A percentile compares a stretch with the other conserved stretches of the same genome.
phyloP scores from a whole-genome alignment of 1,284 basidiomycete genomes.

The Heterobasidion annosum region DNA sequence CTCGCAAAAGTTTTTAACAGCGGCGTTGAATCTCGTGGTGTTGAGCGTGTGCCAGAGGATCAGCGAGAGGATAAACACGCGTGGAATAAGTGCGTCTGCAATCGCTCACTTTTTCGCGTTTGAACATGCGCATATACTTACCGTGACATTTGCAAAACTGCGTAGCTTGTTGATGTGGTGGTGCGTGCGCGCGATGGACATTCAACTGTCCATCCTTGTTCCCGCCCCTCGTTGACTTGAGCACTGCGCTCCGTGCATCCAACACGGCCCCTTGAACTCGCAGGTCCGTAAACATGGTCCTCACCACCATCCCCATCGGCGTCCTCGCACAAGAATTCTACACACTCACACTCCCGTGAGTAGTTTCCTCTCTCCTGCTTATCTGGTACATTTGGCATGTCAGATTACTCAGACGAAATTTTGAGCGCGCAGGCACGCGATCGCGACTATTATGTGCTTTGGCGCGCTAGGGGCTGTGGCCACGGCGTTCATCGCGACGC shows the following conservation, averaged over 20 bases:
- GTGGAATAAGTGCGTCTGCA: not conserved
- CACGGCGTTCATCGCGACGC: not conserved
- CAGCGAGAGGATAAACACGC: not conserved
- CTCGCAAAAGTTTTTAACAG: not conserved
- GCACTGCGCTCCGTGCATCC: too few species aligned
- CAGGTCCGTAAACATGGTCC: not conserved
- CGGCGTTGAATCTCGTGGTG: not conserved
- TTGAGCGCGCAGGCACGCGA: not conserved
- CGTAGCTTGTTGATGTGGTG: not conserved
- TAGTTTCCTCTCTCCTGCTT: not conserved
- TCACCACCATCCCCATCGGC: not conserved
- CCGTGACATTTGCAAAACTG: too few species aligned
- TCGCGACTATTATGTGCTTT: not conserved
- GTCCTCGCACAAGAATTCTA: not conserved
- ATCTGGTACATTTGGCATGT: too few species aligned
- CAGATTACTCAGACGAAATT: not conserved
- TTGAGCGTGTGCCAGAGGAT: not conserved
- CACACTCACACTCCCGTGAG: not conserved
- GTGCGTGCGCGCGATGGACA: not conserved
- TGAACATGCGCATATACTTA: too few species aligned
- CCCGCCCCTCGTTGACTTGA: too few species aligned
- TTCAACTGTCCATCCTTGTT: not conserved
- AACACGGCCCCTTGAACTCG: not conserved
- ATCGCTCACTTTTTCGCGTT: not conserved
- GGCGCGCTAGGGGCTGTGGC: not conserved